These are phyloP conservation scores for Sordaria brevicollis DNA, from an alignment of 495 filamentous ascomycete species.

Conservation along the genomic window DNA sequence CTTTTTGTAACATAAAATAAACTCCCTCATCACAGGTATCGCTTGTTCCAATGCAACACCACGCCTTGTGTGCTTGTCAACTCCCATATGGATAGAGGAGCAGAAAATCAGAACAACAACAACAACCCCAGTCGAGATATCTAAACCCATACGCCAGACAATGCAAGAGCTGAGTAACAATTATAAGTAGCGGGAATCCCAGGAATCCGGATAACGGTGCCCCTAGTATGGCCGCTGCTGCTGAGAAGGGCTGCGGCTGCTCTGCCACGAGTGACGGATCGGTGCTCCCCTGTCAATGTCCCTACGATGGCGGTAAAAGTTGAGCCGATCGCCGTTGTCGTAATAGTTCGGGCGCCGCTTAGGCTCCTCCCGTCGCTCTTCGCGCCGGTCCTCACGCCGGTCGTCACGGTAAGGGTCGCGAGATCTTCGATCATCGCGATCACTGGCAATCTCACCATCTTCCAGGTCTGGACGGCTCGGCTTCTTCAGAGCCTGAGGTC, in stretches of 20 bases:
- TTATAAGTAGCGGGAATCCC: background rate
- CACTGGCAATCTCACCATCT: constrained; percentile 26
- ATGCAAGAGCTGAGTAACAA: constrained; percentile 20
- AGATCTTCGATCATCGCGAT: constrained; percentile 23
- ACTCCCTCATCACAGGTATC: background rate
- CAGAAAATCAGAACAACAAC: background rate
- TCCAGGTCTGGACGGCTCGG: constrained; percentile 19
- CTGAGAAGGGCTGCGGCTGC: constrained; percentile 18
- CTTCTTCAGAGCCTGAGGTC: constrained; percentile 4
- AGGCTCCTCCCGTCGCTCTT: constrained; percentile 23
- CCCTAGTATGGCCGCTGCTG: constrained; percentile 19
- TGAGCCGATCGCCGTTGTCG: constrained; percentile 23
- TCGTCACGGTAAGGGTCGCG: constrained; percentile 28
- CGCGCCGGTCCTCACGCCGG: constrained; percentile 17
- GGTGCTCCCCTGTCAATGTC: constrained; percentile 15
- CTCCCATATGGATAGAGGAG: background rate
- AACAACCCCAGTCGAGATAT: background rate
- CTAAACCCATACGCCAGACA: constrained; percentile 1
- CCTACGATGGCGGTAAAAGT: constrained; percentile 23
- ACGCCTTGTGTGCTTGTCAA: background rate
- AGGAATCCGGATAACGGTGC: background rate
- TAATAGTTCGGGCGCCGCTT: constrained; percentile 20
- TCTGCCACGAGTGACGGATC: constrained; percentile 21
- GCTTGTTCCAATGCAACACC: background rate
- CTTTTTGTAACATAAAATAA: background rate